Evolutionary conservation across 2,329 filamentous ascomycete genomes (phyloP), one percentile per base, ranked within the genome.

Genomic region (Penicillium griseofulvum): DNA sequence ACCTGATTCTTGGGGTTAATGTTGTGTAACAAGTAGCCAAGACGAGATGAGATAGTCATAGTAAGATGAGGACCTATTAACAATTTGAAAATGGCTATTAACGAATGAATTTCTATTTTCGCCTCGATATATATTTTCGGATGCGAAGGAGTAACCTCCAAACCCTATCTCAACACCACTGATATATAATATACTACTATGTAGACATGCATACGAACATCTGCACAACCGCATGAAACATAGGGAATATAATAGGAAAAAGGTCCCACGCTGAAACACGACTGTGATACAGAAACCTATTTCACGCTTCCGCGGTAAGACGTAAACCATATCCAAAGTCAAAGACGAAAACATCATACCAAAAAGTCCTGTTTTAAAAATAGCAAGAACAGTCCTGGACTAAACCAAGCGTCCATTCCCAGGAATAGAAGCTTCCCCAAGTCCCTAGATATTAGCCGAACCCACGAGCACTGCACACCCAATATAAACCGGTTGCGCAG

Each of bases 251-350:
- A 37, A n/a, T 8, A 29, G 22, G 24, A 33, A 50, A 24, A 47
- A 17, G 17, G 29, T 7, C 22, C 39, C 33, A 34, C 33, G 38
- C 37, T 51, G 34, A 54, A 54, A 54, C 52, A 51, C 14, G 7
- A 12, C 33, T 8, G 52, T 54, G 9, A 29, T 14, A 54, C 52
- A 51, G 36, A 47, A 37, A 31, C 11, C 19, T 11, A 41, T 33
- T n/a, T 16, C 37, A 6, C 31, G 29, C 36, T 19, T 24, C 38
- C 22, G 34, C 29, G 43, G 48, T 28, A 44, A 44, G 28, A 11
- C 28, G 26, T 22, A 28, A 44, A 26, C 33, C 17, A 19, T 29
- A 41, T 16, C 16, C n/a, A 38, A 39, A 51, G n/a, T 5, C 22
- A 22, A 44, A 22, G 2, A 14, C n/a, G 26, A 4, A 10, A 41